Conservation (phyloP, 2,329 filamentous ascomycete genomes). For the Zarea fungicola region DNA sequence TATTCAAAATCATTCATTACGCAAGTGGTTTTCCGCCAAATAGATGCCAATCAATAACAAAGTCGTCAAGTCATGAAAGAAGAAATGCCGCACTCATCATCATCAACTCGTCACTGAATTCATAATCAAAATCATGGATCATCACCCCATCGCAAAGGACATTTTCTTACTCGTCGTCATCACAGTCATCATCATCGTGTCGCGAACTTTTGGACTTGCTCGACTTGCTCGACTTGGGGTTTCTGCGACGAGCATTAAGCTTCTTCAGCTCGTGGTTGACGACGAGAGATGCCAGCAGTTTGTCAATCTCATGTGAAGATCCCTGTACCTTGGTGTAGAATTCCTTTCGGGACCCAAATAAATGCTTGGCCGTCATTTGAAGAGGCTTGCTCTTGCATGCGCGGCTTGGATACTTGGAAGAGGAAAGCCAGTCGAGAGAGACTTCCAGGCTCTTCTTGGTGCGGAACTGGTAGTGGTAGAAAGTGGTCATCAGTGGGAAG, state of each 20-base stretch:
- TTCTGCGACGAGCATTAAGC: conserved; percentile 30
- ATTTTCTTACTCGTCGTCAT: not conserved
- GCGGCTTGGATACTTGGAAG: conserved; percentile 21
- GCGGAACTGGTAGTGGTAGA: conserved; percentile 37
- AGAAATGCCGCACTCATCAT: conserved; percentile 19
- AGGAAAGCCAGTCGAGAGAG: conserved; percentile 33
- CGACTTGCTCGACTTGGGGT: conserved; percentile 24
- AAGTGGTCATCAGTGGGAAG: conserved; percentile 33
- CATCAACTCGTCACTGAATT: too few relatives aligned
- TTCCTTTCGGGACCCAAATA: conserved; percentile 29
- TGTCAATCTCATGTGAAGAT: conserved; percentile 28
- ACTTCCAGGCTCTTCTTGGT: conserved; percentile 36
- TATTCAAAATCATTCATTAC: conserved; percentile 16
- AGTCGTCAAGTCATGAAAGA: conserved; percentile 4
- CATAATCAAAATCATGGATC: not conserved
- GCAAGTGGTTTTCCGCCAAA: conserved; percentile 1
- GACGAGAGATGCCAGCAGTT: conserved; percentile 30
- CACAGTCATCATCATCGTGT: not conserved
- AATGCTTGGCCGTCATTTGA: conserved; percentile 23
- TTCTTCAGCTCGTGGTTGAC: conserved; percentile 37
- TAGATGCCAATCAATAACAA: conserved; percentile 11
- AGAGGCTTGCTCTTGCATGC: conserved; percentile 25
- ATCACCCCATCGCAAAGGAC: not conserved
- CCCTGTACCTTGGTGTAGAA: conserved; percentile 32
- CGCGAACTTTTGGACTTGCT: conserved; percentile 22